Base-by-base conservation (phyloP, 2,329 filamentous ascomycete species). In the Fusarium sp. region DNA sequence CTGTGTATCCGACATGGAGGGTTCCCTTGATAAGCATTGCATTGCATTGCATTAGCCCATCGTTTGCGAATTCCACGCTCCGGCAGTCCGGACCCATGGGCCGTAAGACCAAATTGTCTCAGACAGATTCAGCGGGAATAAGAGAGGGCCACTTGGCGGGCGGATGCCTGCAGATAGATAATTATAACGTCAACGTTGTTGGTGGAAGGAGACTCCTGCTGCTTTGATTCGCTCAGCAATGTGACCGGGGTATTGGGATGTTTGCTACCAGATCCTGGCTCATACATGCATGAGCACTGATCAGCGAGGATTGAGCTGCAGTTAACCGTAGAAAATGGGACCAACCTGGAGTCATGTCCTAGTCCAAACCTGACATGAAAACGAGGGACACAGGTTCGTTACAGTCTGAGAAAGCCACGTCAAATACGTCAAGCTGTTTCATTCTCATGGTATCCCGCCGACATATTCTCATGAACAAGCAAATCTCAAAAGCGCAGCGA, bases 1-100 rank as follows among this genome's bases (percentile, higher is more conserved):
- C 35, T 49, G 37, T 54, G 20, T 49, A 62, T 66, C 45, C 40
- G 35, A 39, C 40, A 24, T 43, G 35, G 32, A 47, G 30, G 28
- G 35, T 32, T 49, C 48, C 17, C 33, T 61, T 55, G 62, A 65
- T 65, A 65, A 61, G 61, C 61, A 58, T 62, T 64, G 41, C 56
- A 69, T 62, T 64, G 41, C 56, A 69, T 57, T 57, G 61, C 56
- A 62, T 53, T 67, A 63, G 62, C 37, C 30, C 33, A 58, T 62
- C 51, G 56, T 53, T 55, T 56, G 65, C 41, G 28, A 46, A 49
- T 46, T 56, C 30, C 35, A 68, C 32, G 39, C 60, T 50, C 61
- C 51, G 56, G 65, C 61, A 60, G 61, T 30, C 61, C 60, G 62
- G 62, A 61, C 55, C 39, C 62, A 48, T 46, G 45, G 54, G 48